Percentiles rank a stretch among this genome's conserved stretches.
Evolutionary conservation across 2,329 filamentous ascomycete species (phyloP).

Genomic region (Sclerotinia trifoliorum): DNA sequence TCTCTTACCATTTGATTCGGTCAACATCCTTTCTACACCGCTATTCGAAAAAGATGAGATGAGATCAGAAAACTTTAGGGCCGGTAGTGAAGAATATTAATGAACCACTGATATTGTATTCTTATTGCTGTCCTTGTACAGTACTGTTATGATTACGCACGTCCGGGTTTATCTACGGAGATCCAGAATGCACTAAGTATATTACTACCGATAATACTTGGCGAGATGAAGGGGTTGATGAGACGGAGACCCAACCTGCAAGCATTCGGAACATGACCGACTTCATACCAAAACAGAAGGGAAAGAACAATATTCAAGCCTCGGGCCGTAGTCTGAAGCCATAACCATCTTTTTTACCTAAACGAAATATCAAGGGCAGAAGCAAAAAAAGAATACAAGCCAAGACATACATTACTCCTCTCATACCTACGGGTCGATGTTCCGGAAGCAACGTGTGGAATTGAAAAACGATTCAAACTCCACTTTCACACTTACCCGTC

Average conservation of each 20-base stretch:
- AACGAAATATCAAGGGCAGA: slow-evolving; percentile 3
- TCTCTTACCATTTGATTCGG: slow-evolving; percentile 12
- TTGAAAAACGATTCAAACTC: slow-evolving; percentile 8
- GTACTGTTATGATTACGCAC: neutral
- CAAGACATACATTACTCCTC: slow-evolving; percentile 2
- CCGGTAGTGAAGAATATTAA: slow-evolving; percentile 9
- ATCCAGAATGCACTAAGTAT: neutral
- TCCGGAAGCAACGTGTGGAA: slow-evolving; percentile 12
- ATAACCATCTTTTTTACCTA: neutral
- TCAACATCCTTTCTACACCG: slow-evolving; percentile 15
- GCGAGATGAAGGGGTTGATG: slow-evolving; percentile 15
- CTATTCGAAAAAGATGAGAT: slow-evolving; percentile 18
- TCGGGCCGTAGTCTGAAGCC: slow-evolving; percentile 7
- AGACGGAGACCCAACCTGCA: slow-evolving; percentile 2
- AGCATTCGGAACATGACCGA: slow-evolving; percentile 1
- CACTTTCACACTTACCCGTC: slow-evolving; percentile 5
- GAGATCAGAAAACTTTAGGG: slow-evolving; percentile 5
- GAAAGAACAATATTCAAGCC: neutral
- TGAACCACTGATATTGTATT: neutral
- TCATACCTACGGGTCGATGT: neutral
- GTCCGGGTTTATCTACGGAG: neutral
- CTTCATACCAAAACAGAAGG: slow-evolving; percentile 6
- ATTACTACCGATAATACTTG: slow-evolving; percentile 3
- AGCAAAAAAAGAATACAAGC: slow-evolving; percentile 13
- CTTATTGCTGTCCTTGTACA: slow-evolving; percentile 4